phyloP scores from a whole-genome alignment of 768 basidiomycete genomes.

The Suillus fuscotomentosus region DNA sequence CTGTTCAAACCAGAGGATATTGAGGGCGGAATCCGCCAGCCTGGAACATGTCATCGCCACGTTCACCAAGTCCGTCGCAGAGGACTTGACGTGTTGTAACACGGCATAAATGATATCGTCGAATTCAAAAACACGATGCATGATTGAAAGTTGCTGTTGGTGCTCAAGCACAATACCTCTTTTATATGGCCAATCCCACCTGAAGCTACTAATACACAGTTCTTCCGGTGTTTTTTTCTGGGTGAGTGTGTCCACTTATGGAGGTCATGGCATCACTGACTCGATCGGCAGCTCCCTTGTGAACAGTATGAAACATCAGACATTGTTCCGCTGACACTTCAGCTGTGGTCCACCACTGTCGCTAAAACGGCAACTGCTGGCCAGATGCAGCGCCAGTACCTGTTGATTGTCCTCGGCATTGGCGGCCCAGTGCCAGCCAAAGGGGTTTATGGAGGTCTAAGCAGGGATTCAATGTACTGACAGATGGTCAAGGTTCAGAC shows the following conservation, averaged over 20 bases:
- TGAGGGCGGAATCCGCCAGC: not conserved
- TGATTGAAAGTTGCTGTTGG: not conserved
- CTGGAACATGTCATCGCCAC: not conserved
- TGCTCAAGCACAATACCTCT: not conserved
- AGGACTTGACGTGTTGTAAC: not conserved
- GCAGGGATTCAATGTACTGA: no score
- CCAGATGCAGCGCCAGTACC: no score
- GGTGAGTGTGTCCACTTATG: not conserved
- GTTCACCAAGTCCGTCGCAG: not conserved
- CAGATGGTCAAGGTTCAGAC: no score
- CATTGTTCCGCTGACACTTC: not conserved
- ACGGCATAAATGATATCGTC: not conserved
- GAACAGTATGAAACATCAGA: not conserved
- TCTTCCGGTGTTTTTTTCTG: not conserved
- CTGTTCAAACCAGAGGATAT: not conserved
- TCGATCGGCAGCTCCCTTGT: not conserved
- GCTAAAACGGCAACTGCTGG: no score
- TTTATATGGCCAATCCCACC: not conserved
- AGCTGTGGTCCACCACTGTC: no score
- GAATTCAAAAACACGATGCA: not conserved
- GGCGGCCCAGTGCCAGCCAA: no score
- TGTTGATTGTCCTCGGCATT: no score
- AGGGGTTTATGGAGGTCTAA: no score
- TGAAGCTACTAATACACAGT: not conserved
- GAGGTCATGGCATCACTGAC: not conserved